Percentiles rank a stretch among this genome's conserved stretches.
Evolutionary conservation across 306 rosid species (phyloP).

Genomic region (Gastrolobium villosum): DNA sequence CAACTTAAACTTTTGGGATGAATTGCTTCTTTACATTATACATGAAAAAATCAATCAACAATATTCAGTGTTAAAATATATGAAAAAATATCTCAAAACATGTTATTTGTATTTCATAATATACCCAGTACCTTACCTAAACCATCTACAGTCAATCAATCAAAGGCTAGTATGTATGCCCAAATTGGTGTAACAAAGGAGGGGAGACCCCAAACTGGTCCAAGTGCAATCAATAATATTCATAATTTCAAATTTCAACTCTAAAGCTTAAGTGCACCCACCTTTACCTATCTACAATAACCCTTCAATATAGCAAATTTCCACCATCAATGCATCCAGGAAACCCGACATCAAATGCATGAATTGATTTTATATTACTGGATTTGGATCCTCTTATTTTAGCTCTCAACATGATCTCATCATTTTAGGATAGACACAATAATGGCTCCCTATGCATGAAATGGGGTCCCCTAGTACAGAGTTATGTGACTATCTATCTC

Average conservation of each 20-base stretch:
- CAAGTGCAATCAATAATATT: background rate
- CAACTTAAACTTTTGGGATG: no score
- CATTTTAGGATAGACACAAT: constrained; percentile 2
- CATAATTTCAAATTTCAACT: no score
- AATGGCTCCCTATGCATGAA: background rate
- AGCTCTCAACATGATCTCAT: constrained; percentile 20
- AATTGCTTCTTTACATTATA: no score
- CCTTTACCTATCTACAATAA: constrained; percentile 17
- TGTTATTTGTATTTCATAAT: no score
- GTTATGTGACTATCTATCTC: background rate
- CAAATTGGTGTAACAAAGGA: no score
- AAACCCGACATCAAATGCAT: background rate
- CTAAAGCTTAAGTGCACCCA: background rate
- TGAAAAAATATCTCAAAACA: no score
- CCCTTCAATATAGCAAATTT: constrained; percentile 1
- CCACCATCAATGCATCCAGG: constrained; percentile 8
- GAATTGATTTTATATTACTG: background rate
- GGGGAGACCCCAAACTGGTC: background rate
- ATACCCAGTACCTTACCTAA: no score
- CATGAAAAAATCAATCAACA: no score
- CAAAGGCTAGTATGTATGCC: no score
- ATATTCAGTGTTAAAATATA: no score
- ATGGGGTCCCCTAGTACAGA: background rate
- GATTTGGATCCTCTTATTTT: background rate
- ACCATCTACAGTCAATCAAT: no score